Evolutionary conservation across 306 rosid genomes (phyloP), one percentile per base, ranked within the genome.

Genomic region (Prunus salicina): DNA sequence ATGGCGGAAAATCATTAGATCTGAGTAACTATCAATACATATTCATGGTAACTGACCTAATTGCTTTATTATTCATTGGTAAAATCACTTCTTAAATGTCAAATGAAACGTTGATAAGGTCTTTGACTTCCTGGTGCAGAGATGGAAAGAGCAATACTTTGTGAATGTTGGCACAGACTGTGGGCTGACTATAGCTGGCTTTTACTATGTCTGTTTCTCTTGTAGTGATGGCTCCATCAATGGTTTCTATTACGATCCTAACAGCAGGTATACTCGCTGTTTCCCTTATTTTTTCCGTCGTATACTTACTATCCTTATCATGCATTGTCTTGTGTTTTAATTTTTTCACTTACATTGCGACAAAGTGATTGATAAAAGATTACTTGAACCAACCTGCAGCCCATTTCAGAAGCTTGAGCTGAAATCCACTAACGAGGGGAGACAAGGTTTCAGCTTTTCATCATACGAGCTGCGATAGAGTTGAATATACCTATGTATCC

Each of bases 81-180:
- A 53, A 24, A 80, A 46, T 69, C 43, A 18, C 32, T 55, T 43
- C 58, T 11, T 24, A 58, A 43, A 24, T 65, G 50, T 45, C 27
- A 57, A 56, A 25, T 56, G 25, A 45, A 75, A 55, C 32, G 41
- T 38, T 51, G 32, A 55, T 74, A 52, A 56, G 62, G 74, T 70
- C 24, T 49, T 71, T 84, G 41, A 56, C n/a, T 75, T 27, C 49
- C 41, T 74, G 79, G 80, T 78, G 84, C 96, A 95, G 99, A 90
- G 99, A 84, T 95, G 99, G 99, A 95, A 95, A 82, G 99, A 95
- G 83, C 99, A 90, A 75, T 89, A 95, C 64, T 95, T 95, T 71
- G 99, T 95, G 73, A 95, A 95, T 78, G 99, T 95, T 61, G 97
- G 97, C 85, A 89, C 97, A 28, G 97, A 95, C 86, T 92, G 97